Percentiles rank a stretch among this genome's conserved stretches.
phyloP scores from a whole-genome alignment of 805 yeast species.

The Kuraishia piskuri region DNA sequence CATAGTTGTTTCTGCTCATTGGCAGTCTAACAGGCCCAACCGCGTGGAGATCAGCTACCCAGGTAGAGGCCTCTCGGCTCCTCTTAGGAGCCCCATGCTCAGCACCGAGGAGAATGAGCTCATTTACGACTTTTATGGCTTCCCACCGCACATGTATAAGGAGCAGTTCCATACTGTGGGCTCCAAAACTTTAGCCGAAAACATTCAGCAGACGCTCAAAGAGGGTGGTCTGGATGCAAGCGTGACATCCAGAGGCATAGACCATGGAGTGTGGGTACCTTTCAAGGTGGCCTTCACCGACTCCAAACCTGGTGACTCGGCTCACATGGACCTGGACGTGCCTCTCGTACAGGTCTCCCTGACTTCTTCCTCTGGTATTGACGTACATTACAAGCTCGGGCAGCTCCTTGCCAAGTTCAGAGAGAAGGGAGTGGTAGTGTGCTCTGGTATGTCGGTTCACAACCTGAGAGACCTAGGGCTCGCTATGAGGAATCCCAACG shows the following conservation, averaged over 20 bases:
- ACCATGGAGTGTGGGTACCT: conserved; percentile 83
- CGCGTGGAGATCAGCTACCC: conserved; percentile 44
- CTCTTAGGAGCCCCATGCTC: conserved; percentile 8
- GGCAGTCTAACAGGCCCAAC: conserved; percentile 43
- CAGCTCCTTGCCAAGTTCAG: conserved; percentile 42
- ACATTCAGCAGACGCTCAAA: conserved; percentile 32
- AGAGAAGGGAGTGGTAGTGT: conserved; percentile 40
- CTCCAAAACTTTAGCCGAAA: conserved; percentile 32
- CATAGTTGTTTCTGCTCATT: conserved; percentile 68
- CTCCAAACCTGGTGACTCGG: conserved; percentile 21
- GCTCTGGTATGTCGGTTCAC: conserved; percentile 79
- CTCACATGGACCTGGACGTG: conserved; percentile 34
- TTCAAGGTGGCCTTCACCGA: conserved; percentile 59
- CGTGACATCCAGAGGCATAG: conserved; percentile 55
- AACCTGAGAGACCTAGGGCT: conserved; percentile 49
- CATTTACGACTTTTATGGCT: conserved; percentile 70
- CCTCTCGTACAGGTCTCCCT: conserved; percentile 45
- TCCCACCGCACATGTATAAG: conserved; percentile 55
- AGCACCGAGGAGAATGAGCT: conserved; percentile 39
- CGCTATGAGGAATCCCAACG: conserved; percentile 13
- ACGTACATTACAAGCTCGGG: conserved; percentile 45
- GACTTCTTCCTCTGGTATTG: conserved; percentile 31
- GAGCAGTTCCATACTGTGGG: conserved; percentile 51
- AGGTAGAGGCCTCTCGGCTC: conserved; percentile 1
- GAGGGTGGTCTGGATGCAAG: conserved; percentile 34